Evolutionary conservation across 2,329 filamentous ascomycete genomes (phyloP).

Genomic region (Apiospora hydei): DNA sequence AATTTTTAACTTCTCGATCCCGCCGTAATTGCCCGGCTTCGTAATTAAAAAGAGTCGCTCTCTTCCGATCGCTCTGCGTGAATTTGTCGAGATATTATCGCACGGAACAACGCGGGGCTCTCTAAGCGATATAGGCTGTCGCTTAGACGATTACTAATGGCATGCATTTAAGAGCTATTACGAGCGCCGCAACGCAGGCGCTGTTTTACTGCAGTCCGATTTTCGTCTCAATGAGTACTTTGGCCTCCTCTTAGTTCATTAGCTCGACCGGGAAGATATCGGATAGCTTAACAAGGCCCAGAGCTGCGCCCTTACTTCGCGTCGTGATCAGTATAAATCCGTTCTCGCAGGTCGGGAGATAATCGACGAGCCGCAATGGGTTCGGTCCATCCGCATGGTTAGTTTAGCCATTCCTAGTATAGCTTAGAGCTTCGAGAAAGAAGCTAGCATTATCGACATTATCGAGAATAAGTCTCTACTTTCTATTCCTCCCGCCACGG

Average conservation of each 20-base stretch:
- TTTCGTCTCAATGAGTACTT: constrained; percentile 42
- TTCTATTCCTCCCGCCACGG: constrained; percentile 36
- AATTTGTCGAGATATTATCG: constrained; percentile 48
- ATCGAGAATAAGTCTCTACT: constrained; percentile 47
- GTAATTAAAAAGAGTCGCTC: constrained; percentile 38
- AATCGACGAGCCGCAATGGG: constrained; percentile 33
- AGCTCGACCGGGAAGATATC: constrained; percentile 39
- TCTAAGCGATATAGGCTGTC: constrained; percentile 41
- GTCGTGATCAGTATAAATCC: constrained; percentile 42
- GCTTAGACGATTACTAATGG: constrained; percentile 46
- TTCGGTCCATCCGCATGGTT: no score
- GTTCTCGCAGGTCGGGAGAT: constrained; percentile 39
- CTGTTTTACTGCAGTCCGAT: constrained; percentile 27
- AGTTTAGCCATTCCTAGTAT: not conserved
- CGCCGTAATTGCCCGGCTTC: constrained; percentile 43
- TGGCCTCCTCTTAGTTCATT: constrained; percentile 38
- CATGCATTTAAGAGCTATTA: constrained; percentile 41
- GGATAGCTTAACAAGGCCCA: constrained; percentile 33
- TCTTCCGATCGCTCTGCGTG: constrained; percentile 40
- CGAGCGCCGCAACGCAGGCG: constrained; percentile 35
- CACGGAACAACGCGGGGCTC: constrained; percentile 40
- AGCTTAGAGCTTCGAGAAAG: constrained; percentile 35
- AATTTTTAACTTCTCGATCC: constrained; percentile 43
- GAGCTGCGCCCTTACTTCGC: constrained; percentile 24
- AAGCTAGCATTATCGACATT: constrained; percentile 43